phyloP scores from a whole-genome alignment of 139 green algal genomes.

The Picochlorum sp. region DNA sequence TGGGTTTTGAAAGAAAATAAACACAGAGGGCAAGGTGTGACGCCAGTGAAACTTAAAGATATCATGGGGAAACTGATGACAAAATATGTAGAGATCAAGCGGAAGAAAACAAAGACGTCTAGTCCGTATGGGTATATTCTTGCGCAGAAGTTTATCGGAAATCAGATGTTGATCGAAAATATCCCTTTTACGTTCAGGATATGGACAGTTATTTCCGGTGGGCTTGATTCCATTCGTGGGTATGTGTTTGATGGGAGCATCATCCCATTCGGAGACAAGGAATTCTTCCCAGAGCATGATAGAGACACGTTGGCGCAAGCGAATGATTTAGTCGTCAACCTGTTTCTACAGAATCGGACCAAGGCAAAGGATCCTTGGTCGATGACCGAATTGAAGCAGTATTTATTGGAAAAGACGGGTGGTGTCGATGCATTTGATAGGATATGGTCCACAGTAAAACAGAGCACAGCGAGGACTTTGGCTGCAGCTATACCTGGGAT shows the following conservation, averaged over 20 bases:
- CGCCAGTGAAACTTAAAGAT: background rate
- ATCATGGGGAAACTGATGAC: background rate
- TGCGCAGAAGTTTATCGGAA: slow-evolving; percentile 43
- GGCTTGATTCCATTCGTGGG: slow-evolving; percentile 29
- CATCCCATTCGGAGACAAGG: slow-evolving; percentile 38
- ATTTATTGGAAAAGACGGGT: slow-evolving; percentile 21
- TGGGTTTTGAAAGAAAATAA: slow-evolving; percentile 61
- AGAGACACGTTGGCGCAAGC: background rate
- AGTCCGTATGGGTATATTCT: slow-evolving; percentile 26
- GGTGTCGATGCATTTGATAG: slow-evolving; percentile 7
- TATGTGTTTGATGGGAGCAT: slow-evolving; percentile 53
- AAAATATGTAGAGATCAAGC: slow-evolving; percentile 4
- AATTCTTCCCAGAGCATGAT: background rate
- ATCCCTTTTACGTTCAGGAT: slow-evolving; percentile 48
- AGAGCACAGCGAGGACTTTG: slow-evolving; percentile 15
- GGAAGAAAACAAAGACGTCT: background rate
- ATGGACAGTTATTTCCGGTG: slow-evolving; percentile 48
- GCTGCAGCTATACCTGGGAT: slow-evolving; percentile 25
- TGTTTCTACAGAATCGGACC: slow-evolving; percentile 48
- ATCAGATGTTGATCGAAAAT: slow-evolving; percentile 37
- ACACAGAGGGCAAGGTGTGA: slow-evolving; percentile 48
- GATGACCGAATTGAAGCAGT: slow-evolving; percentile 31
- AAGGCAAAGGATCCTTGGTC: slow-evolving; percentile 41
- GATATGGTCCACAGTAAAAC: slow-evolving; percentile 29
- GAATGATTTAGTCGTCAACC: slow-evolving; percentile 47